A percentile compares a stretch with the other conserved stretches of the same genome.
Conservation (phyloP, 2,329 filamentous ascomycete species). For the Trichoderma gracile region DNA sequence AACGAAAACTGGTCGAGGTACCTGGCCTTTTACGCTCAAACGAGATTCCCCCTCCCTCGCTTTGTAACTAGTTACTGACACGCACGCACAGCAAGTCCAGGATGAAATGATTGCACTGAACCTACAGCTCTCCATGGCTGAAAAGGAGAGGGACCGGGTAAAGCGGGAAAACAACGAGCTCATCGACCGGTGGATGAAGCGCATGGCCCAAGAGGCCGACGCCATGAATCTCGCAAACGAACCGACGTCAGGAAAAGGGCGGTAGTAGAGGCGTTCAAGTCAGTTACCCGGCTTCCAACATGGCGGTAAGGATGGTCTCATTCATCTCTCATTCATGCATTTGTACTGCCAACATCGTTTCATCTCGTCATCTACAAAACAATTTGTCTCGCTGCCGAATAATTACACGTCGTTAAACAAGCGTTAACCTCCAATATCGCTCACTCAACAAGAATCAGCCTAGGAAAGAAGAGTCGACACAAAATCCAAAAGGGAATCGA, state of each 20-base stretch:
- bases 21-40: not conserved
- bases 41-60: not conserved
- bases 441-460: constrained; percentile 6
- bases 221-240: constrained; percentile 75
- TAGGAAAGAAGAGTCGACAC: not conserved
- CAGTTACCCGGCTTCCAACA: not conserved
- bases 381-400: constrained; percentile 16
- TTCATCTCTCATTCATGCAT: constrained; percentile 2
- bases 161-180: constrained; percentile 84
- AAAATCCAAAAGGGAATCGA: not conserved
- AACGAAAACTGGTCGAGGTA: constrained; percentile 79
- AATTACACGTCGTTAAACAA: constrained; percentile 14
- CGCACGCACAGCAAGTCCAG: constrained; percentile 66
- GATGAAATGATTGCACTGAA: constrained; percentile 89
- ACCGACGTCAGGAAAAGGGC: constrained; percentile 39
- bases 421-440: constrained; percentile 13
- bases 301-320: constrained; percentile 17
- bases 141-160: constrained; percentile 71
- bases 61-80: constrained; percentile 25
- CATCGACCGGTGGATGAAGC: constrained; percentile 86
- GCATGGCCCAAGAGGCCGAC: constrained; percentile 82
- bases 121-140: constrained; percentile 82
- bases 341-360: constrained; percentile 11
- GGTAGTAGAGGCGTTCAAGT: constrained; percentile 27
- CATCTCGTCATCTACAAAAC: constrained; percentile 9